phyloP scores from a whole-genome alignment of 1,139 yeast species.

The Yamadazyma triangularis region DNA sequence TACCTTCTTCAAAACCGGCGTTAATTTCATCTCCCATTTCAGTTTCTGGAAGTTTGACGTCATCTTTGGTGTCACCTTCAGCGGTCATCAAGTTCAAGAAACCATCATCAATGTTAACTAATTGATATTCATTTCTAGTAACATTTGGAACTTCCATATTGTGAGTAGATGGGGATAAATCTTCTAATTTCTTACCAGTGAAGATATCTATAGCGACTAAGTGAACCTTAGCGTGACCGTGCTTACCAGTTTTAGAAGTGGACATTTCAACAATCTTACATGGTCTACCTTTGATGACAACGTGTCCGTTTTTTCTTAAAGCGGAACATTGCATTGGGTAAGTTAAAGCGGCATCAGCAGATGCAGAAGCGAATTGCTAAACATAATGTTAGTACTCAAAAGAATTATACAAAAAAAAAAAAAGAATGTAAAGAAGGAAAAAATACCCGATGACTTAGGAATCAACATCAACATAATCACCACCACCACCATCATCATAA shows the following conservation, averaged over 20 bases:
- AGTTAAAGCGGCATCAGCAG: constrained; percentile 98
- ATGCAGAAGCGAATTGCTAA: constrained; percentile 95
- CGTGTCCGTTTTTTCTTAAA: constrained; percentile 99
- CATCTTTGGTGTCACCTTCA: constrained; percentile 99
- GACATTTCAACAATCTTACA: constrained; percentile 99
- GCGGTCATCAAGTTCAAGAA: constrained; percentile 94
- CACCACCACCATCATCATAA: no score
- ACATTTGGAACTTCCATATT: constrained; percentile 99
- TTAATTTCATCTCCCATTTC: constrained; percentile 92
- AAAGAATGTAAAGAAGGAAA: no score
- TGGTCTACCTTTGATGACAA: constrained; percentile 98
- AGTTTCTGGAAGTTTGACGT: constrained; percentile 97
- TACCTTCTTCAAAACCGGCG: constrained; percentile 93
- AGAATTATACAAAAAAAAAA: no score
- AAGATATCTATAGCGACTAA: constrained; percentile 97
- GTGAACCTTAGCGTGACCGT: constrained; percentile 99
- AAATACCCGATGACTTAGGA: neutral
- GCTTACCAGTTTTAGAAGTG: constrained; percentile 99
- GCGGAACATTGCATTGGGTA: constrained; percentile 99
- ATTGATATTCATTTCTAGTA: constrained; percentile 90
- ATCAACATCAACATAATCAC: neutral
- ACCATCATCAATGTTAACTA: constrained; percentile 97
- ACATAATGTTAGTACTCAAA: constrained; percentile 27
- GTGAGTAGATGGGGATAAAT: constrained; percentile 99
- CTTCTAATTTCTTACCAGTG: constrained; percentile 99